Conservation (phyloP, 805 yeast genomes). For the Yarrowia osloensis region DNA sequence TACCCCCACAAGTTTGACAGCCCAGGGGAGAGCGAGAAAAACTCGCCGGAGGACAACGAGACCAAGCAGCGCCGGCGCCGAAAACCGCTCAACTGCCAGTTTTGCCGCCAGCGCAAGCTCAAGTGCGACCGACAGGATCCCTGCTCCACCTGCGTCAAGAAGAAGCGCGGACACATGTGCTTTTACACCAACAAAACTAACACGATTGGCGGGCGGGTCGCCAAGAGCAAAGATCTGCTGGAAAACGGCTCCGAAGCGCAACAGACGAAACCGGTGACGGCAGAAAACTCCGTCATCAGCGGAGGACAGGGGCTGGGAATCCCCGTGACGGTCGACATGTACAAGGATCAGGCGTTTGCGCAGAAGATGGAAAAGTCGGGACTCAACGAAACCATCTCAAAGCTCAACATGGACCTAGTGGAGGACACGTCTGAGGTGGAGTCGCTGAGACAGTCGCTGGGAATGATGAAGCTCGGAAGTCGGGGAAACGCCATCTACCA, state of each 20-base stretch:
- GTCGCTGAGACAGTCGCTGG: constrained; percentile 40
- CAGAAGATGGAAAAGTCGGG: constrained; percentile 12
- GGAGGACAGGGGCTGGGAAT: neutral
- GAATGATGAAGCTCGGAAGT: constrained; percentile 42
- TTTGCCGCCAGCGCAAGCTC: constrained; percentile 42
- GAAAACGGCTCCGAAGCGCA: neutral
- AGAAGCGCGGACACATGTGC: constrained; percentile 34
- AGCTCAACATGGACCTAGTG: constrained; percentile 29
- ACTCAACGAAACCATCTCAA: constrained; percentile 8
- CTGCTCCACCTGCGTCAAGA: constrained; percentile 41
- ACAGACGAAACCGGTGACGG: neutral
- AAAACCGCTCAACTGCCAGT: constrained; percentile 41
- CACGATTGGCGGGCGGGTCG: constrained; percentile 18
- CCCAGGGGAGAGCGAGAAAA: neutral
- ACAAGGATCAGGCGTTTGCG: neutral
- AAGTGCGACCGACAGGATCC: constrained; percentile 44
- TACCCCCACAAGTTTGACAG: constrained; percentile 2
- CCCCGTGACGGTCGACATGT: constrained; percentile 12
- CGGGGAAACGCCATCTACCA: constrained; percentile 42
- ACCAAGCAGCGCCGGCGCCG: constrained; percentile 38
- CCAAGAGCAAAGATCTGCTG: constrained; percentile 23
- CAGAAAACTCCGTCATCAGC: neutral
- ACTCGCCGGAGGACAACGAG: neutral
- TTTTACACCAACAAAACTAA: constrained; percentile 31
- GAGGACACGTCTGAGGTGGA: constrained; percentile 32